These are phyloP conservation scores for Exophiala mesophila DNA, from an alignment of 2,329 filamentous ascomycete genomes.

Conservation along the genomic window DNA sequence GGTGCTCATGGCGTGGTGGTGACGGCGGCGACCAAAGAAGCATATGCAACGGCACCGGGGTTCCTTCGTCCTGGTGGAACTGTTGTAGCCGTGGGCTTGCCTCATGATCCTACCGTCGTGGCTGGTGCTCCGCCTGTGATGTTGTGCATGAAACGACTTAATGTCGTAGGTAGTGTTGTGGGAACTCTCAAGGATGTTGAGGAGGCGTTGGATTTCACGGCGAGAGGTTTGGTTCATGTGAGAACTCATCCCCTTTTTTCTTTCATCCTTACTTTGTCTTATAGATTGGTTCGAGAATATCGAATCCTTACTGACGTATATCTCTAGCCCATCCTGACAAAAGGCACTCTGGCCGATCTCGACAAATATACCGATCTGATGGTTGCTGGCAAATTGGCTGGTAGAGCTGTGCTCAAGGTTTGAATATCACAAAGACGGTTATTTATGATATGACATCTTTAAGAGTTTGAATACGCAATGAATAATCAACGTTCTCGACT, in stretches of 20 bases:
- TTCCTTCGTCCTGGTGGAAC: conserved; percentile 35
- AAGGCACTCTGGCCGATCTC: conserved; percentile 23
- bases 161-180: conserved; percentile 40
- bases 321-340: conserved; percentile 26
- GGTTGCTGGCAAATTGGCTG: conserved; percentile 36
- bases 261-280: not conserved
- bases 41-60: conserved; percentile 32
- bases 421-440: no score
- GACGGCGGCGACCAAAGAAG: conserved; percentile 34
- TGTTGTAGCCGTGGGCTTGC: conserved; percentile 36
- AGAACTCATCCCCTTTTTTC: conserved; percentile 3
- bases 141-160: conserved; percentile 38
- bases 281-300: no score
- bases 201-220: conserved; percentile 43
- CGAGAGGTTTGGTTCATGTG: conserved; percentile 36
- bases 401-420: conserved; percentile 41
- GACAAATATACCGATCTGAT: conserved; percentile 36
- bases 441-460: no score
- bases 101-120: conserved; percentile 31
- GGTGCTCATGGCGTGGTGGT: conserved; percentile 37
- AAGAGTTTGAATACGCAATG: no score
- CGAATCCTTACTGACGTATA: conserved; percentile 3
- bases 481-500: no score
- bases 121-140: conserved; percentile 36
- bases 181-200: conserved; percentile 44